phyloP scores from a whole-genome alignment of 768 basidiomycete genomes.

The Leucosporidium creatinivorum region DNA sequence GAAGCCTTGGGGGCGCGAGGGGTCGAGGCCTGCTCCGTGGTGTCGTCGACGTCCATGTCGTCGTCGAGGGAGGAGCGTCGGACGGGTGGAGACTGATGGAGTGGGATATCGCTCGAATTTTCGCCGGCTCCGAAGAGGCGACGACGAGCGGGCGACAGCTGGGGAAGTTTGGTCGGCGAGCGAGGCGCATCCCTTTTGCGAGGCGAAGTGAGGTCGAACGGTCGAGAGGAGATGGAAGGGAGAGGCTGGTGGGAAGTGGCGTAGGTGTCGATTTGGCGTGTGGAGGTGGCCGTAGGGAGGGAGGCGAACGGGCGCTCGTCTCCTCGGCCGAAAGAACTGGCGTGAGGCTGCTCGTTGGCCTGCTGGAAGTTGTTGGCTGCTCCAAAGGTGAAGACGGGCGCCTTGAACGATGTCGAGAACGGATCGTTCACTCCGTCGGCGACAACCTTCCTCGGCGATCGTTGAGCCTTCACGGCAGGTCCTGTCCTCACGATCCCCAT shows the following conservation, averaged over 20 bases:
- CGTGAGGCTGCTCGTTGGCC: neutral
- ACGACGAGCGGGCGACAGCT: neutral
- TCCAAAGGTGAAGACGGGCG: neutral
- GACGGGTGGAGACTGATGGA: slow-evolving; percentile 15
- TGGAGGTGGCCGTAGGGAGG: neutral
- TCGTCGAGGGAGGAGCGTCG: slow-evolving; percentile 10
- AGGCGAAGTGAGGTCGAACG: slow-evolving; percentile 22
- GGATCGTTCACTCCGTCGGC: slow-evolving; percentile 8
- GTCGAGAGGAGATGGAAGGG: neutral
- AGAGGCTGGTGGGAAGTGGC: neutral
- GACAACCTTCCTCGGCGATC: neutral
- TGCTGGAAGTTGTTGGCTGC: neutral
- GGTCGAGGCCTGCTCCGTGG: neutral
- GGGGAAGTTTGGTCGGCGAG: neutral
- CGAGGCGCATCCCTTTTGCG: neutral
- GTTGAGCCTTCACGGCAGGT: neutral
- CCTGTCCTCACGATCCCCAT: slow-evolving; percentile 26
- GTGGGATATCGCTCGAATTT: neutral
- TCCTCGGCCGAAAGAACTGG: neutral
- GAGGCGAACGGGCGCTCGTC: neutral
- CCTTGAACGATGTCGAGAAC: slow-evolving; percentile 22
- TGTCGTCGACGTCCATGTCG: no score
- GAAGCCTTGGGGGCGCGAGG: slow-evolving; percentile 10
- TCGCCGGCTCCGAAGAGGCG: neutral
- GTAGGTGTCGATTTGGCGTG: neutral